Base-by-base conservation (phyloP, 2,329 filamentous ascomycete species). In the Pseudogymnoascus sp. region DNA sequence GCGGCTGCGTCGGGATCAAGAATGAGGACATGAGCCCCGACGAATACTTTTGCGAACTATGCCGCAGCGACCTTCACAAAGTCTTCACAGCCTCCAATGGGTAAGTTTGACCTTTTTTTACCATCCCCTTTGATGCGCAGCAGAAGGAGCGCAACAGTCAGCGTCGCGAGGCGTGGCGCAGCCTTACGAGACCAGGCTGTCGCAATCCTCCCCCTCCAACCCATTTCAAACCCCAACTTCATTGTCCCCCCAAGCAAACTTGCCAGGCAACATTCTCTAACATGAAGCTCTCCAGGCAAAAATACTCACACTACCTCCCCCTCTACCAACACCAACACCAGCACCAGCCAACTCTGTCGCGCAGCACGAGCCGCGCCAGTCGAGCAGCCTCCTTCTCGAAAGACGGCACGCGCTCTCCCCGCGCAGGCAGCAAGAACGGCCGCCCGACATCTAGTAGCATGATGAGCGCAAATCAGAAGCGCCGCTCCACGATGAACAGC, bases 1-100 rank as follows among this genome's bases (percentile, higher is more conserved):
- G 94, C 70, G 93, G 92, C 64, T 99, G 94, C 72, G 93, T 99
- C 63, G 93, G 94, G 64, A 96, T 99, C 71, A 92, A 96, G 78
- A 94, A 94, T 68, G 93, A 96, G 75, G 88, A 90, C 68, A 87
- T 89, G 73, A 93, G 90, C 66, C 94, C 94, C 8, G 93, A 97
- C 61, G 92, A 97, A 74, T 99, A 99, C 78, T 99, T 94, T 72
- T 99, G 94, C 76, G 94, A 99, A 77, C 84, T 91, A 74, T 99
- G 94, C 76, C 87, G 89, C 67, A 92, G 92, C 72, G 92, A 96
- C 72, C 81, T 96, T 60, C 94, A 99, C 79, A 91, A 86, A 71
- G 87, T 96, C 66, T 87, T 86, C 69, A 85, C 81, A 61, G 89
- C 90, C 66, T 81, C 82, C 68, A 94, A 92, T 79, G 92, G 92